Percentiles rank a stretch among this genome's conserved stretches.
Conservation (phyloP, 257 asterid genomes). For the Pogostemon cablin region DNA sequence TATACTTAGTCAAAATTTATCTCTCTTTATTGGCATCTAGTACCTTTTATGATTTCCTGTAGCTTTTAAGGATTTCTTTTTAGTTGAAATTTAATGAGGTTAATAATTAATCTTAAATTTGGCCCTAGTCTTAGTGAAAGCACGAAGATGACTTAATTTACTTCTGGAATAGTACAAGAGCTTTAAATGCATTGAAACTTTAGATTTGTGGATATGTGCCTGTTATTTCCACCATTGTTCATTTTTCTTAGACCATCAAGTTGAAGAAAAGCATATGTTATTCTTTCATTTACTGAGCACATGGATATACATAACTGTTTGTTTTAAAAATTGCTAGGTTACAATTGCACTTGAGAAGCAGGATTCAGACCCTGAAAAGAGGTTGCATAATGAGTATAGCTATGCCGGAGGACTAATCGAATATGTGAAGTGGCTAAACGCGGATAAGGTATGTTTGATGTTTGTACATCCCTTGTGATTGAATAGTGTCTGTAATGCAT, state of each 20-base stretch:
- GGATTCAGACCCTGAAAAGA: constrained; percentile 65
- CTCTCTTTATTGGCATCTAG: not conserved
- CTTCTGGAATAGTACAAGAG: constrained; percentile 2
- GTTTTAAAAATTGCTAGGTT: constrained; percentile 47
- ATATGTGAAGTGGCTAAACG: constrained; percentile 90
- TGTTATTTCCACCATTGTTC: constrained; percentile 13
- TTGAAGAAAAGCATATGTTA: not conserved
- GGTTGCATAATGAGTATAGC: constrained; percentile 59
- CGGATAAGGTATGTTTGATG: constrained; percentile 73
- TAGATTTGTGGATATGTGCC: constrained; percentile 6
- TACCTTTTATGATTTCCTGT: constrained; percentile 9
- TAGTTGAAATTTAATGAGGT: constrained; percentile 23
- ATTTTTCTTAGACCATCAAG: constrained; percentile 14
- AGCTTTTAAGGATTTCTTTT: not conserved
- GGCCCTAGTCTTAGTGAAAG: not conserved
- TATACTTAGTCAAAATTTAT: not conserved
- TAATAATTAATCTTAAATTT: constrained; percentile 1
- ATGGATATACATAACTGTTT: not conserved
- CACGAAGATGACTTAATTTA: not conserved
- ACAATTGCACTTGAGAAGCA: constrained; percentile 69
- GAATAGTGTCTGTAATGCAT: not conserved
- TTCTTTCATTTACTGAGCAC: constrained; percentile 19
- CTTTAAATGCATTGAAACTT: not conserved
- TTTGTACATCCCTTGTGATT: constrained; percentile 14
- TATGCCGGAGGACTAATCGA: constrained; percentile 95